Base-by-base conservation (phyloP, 352 stramenopile species). In the Phytopythium boreale region DNA sequence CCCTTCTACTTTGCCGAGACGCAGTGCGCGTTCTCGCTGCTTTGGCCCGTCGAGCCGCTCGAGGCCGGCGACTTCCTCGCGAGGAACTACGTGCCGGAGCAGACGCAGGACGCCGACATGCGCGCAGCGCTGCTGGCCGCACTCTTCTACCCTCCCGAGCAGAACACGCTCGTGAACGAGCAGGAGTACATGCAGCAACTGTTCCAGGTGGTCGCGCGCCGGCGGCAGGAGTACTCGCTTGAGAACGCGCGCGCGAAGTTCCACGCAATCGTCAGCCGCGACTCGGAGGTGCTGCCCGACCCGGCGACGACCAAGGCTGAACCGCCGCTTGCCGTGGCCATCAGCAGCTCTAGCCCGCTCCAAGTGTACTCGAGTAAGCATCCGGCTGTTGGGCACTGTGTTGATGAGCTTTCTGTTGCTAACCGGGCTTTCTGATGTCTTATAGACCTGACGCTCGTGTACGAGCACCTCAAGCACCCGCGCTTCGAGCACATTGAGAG, bases 61-160 rank as follows among this genome's bases (percentile, higher is more conserved):
- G 72, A 84, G 76, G 66, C 64, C 5, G 72, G 75, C 19, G 72
- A 84, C 64, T 86, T 86, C 70, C 55, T 82, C 11, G 63, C 75
- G 15, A 64, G 76, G 9, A 74, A 83, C 56, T 86, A 80, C 61
- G 76, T 83, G 56, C 72, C 72, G 20, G 61, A 80, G 22, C 68
- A 58, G 19, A 65, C 70, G 12, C 50, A 55, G 36, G 64, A 77
- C 53, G 15, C 66, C 19, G 67, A 74, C 19, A 77, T 71, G 66
- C 77, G 75, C 46, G 74, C 63, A 24, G 74, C 75, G 20, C 59
- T 86, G 39, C 61, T 80, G 10, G 65, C 70, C 51, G 74, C 70
- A 14, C 37, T 83, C 29, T 82, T 86, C 59, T 86, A 82, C 52
- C 64, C 77, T 41, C 56, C 62, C 46, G 72, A 61, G 12, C 69